Base-by-base conservation (phyloP, 2,329 filamentous ascomycete species). In the Dothiorella sarmentorum region DNA sequence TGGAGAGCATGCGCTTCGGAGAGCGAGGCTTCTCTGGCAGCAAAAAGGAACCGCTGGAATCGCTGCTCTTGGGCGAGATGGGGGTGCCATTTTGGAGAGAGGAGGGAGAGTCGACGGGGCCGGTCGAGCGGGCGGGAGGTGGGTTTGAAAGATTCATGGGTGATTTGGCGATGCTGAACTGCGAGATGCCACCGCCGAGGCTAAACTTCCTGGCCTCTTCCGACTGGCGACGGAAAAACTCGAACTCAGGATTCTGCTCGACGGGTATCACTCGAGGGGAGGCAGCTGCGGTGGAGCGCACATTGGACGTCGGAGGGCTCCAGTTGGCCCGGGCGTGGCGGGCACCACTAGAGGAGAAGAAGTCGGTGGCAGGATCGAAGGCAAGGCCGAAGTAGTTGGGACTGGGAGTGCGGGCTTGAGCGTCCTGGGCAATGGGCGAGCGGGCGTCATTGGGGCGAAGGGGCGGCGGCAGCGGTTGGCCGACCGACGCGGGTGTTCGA, bases 381-480 rank as follows among this genome's bases (percentile, higher is more conserved):
- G 85, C 78, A 61, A 95, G 83, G 58, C 89, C 89, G 71, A 96
- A 96, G 73, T 96, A 96, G 71, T 92, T 95, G 11, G 91, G 90
- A 69, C 90, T 93, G 22, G 80, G 71, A 3, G 69, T 72, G 42
- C 66, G 65, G 3, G 68, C n/a, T n/a, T n/a, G n/a, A n/a, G n/a
- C 65, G n/a, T 67, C 64, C 45, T 71, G 69, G 37, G 61, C 60
- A 24, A 67, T 63, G 11, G 71, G 69, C 4, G 70, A 68, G 58
- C 69, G 71, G 37, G 66, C 61, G n/a, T 71, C 63, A 37, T 70
- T 70, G 59, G 68, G 65, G 15, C 43, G 45, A 33, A 67, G 65
- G 17, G 40, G 13, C 27, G 72, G 67, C n/a, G 69, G 62, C 4
- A 67, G 62, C 13, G 68, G 60, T 42, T 61, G 60, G 52, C 60